A percentile compares a stretch with the other conserved stretches of the same genome.
These are phyloP conservation scores for Puccinia hordei DNA, from an alignment of 1,284 basidiomycete species.

Conservation along the genomic window DNA sequence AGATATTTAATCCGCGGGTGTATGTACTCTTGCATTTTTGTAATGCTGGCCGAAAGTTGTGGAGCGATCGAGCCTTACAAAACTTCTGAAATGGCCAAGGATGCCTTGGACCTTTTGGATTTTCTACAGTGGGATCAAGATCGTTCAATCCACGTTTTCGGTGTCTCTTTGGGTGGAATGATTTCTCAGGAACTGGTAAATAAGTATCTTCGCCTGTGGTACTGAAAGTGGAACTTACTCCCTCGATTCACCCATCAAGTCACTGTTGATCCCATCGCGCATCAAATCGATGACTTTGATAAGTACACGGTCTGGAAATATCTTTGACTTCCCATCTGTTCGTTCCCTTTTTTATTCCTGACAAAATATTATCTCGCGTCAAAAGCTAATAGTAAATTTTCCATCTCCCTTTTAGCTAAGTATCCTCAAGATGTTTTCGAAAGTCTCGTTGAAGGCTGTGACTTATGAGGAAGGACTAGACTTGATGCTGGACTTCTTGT, in stretches of 20 bases:
- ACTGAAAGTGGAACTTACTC: neutral
- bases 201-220: neutral
- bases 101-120: conserved; percentile 71
- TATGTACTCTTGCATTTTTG: neutral
- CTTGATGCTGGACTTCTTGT: conserved; percentile 9
- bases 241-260: neutral
- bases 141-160: conserved; percentile 71
- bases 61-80: conserved; percentile 59
- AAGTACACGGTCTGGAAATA: conserved; percentile 17
- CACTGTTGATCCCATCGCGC: conserved; percentile 20
- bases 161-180: conserved; percentile 82
- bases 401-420: conserved; percentile 3
- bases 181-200: conserved; percentile 63
- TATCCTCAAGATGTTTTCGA: conserved; percentile 26
- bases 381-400: too few relatives aligned
- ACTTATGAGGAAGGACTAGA: conserved; percentile 14
- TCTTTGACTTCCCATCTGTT: conserved; percentile 22
- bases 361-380: neutral
- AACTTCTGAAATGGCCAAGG: conserved; percentile 76
- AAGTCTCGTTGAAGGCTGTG: neutral
- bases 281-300: conserved; percentile 35
- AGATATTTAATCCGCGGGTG: neutral
- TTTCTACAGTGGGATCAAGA: conserved; percentile 69
- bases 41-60: neutral
- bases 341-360: conserved; percentile 17